A percentile compares a stretch with the other conserved stretches of the same genome.
Conservation (phyloP, 768 basidiomycete genomes). For the Gautieria morchelliformis region DNA sequence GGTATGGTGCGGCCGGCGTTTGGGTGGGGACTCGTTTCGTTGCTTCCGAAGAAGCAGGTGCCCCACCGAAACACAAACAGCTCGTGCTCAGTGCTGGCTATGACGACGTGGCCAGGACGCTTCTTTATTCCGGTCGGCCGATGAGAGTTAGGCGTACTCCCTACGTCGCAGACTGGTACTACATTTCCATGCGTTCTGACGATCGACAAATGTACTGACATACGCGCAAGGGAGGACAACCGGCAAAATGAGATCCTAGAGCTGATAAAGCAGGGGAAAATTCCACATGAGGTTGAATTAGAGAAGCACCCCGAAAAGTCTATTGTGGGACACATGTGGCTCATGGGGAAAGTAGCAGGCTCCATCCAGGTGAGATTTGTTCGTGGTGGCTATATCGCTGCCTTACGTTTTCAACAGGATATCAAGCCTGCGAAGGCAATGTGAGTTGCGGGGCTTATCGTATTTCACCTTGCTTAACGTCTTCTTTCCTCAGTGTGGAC, state of each 20-base stretch:
- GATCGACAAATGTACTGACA: conserved; percentile 14
- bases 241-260: conserved; percentile 49
- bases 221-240: conserved; percentile 43
- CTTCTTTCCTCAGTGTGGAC: conserved; percentile 49
- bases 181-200: not conserved
- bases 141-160: conserved; percentile 74
- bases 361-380: conserved; percentile 45
- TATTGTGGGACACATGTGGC: conserved; percentile 48
- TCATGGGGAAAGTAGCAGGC: conserved; percentile 74
- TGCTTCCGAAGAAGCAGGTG: conserved; percentile 71
- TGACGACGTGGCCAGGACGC: conserved; percentile 62
- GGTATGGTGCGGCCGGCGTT: conserved; percentile 75
- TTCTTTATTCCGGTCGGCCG: conserved; percentile 72
- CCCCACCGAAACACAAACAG: conserved; percentile 65
- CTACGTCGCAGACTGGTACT: conserved; percentile 67
- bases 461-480: conserved; percentile 6
- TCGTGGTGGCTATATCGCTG: conserved; percentile 2
- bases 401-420: conserved; percentile 32
- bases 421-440: conserved; percentile 82
- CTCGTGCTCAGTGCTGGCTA: conserved; percentile 59
- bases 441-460: conserved; percentile 31
- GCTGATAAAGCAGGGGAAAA: conserved; percentile 51
- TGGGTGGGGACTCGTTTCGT: conserved; percentile 90
- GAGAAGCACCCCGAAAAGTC: conserved; percentile 59
- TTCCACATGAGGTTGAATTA: conserved; percentile 71